phyloP scores from a whole-genome alignment of 768 basidiomycete species.

The Trichaptum fuscoviolaceum region DNA sequence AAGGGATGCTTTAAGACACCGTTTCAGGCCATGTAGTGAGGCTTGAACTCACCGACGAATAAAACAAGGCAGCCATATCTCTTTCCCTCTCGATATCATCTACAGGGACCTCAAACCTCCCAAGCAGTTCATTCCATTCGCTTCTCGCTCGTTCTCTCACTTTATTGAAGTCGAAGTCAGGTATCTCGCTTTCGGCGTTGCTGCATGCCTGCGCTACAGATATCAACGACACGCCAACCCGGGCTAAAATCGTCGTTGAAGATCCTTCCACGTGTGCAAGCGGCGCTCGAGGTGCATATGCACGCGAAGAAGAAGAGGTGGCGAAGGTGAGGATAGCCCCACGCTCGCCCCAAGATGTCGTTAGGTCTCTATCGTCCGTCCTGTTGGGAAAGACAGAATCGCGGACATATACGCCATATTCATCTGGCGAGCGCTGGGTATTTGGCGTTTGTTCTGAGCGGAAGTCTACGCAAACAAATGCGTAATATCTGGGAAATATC shows the following conservation, averaged over 20 bases:
- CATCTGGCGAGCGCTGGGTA: constrained; percentile 29
- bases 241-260: constrained; percentile 46
- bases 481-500: constrained; percentile 37
- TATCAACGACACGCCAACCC: constrained; percentile 63
- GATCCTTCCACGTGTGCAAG: constrained; percentile 50
- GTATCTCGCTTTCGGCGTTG: constrained; percentile 59
- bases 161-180: constrained; percentile 7
- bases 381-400: constrained; percentile 26
- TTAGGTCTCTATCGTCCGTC: constrained; percentile 51
- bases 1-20: neutral
- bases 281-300: constrained; percentile 54
- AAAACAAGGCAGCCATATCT: constrained; percentile 8
- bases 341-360: constrained; percentile 33
- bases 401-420: constrained; percentile 68
- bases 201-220: constrained; percentile 61
- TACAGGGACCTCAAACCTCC: constrained; percentile 8
- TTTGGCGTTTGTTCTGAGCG: neutral
- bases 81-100: constrained; percentile 5
- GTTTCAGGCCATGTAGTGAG: neutral
- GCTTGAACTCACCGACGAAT: constrained; percentile 8
- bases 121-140: constrained; percentile 12
- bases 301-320: constrained; percentile 55
- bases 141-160: constrained; percentile 1
- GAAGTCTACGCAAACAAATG: constrained; percentile 66
- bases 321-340: constrained; percentile 20